Base-by-base conservation (phyloP, 495 filamentous ascomycete species). In the Daldinia vernicosa region DNA sequence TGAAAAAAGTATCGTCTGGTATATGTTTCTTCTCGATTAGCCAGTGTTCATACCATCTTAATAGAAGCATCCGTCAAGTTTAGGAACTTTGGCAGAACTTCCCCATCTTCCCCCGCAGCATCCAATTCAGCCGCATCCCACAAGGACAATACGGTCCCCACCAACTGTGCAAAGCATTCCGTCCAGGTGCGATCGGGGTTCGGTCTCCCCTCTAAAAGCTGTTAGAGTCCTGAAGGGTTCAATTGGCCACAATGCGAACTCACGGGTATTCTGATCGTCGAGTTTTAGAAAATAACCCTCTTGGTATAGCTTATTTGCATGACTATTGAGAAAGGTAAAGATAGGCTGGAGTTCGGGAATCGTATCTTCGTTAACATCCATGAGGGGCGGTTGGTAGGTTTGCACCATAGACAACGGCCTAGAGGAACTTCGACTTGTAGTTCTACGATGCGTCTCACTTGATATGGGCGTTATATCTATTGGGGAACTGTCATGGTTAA, bases 251-350 rank as follows among this genome's bases (percentile, higher is more conserved):
- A 58, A 19, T 11, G 47, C 35, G 6, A 17, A 86, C 92, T 60
- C 86, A 97, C 94, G 88, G 43, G 87, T 89, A 79, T 98, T 95
- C 65, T 97, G 85, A 76, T 99, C 95, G 79, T 96, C 94, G 47
- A 98, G 79, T 78, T 98, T 99, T 73, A 99, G 77, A 67, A 99
- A 98, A 76, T 98, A 99, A 14, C 95, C 95, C 80, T 99, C 95
- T 51, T 97, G 93, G 77, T 98, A 99, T 53, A 98, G 82, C 81
- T 98, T 99, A 78, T 97, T 98, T 11, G 88, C 89, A 80, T 98
- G 96, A 78, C 91, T 97, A 80, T 97, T 99, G 55, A 99, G 87
- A 74, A 92, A 95, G 58, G 88, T 91, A 79, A 98, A 98, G 71
- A 98, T 95, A 26, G 93, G 95, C 78, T 93, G 92, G 35, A 99